Base-by-base conservation (phyloP, 2,329 filamentous ascomycete genomes). In the Sordariomycetes sp. region DNA sequence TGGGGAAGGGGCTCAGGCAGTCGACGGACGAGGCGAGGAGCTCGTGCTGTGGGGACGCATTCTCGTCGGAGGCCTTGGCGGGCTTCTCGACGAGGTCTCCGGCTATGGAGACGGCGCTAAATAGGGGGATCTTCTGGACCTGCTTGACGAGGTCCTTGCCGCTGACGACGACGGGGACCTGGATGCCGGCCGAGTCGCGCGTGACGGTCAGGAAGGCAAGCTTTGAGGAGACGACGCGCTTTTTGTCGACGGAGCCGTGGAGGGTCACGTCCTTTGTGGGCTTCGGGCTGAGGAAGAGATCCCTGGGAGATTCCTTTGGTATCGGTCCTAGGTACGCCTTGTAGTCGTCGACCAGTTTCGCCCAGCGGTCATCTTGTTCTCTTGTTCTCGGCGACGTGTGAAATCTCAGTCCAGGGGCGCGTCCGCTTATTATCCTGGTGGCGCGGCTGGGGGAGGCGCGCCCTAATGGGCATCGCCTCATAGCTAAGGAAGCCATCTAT, bases 201-300 rank as follows among this genome's bases (percentile, higher is more conserved):
- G 73, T 73, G 24, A 77, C 67, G 64, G 86, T 79, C 54, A 85
- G 85, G 66, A 96, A 96, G 1, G 82, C 82, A 22, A 95, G 74
- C 46, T 80, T 83, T 58, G 85, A 85, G 32, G 83, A 84, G 24
- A 91, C 75, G 64, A 89, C 83, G 61, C 83, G 80, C 34, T 84
- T 79, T 60, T 82, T 83, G 28, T 84, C 83, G 0, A 96, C 71
- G 64, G 92, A 94, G 22, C 92, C 92, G 68, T 85, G 79, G 1
- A 89, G 54, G 22, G 59, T 58, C 18, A 60, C 58, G 12, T 51
- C 50, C 43, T 57, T 40, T 10, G 55, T 50, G n/a, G 60, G 60
- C 43, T 59, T 58, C 10, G 60, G 57, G 7, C 53, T 60, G 6
- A 61, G 34, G 28, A 55, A 55, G 25, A 35, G 40, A 2, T 55